A percentile compares a stretch with the other conserved stretches of the same genome.
phyloP scores from a whole-genome alignment of 2,329 filamentous ascomycete genomes.

The Epichloe bromicola region DNA sequence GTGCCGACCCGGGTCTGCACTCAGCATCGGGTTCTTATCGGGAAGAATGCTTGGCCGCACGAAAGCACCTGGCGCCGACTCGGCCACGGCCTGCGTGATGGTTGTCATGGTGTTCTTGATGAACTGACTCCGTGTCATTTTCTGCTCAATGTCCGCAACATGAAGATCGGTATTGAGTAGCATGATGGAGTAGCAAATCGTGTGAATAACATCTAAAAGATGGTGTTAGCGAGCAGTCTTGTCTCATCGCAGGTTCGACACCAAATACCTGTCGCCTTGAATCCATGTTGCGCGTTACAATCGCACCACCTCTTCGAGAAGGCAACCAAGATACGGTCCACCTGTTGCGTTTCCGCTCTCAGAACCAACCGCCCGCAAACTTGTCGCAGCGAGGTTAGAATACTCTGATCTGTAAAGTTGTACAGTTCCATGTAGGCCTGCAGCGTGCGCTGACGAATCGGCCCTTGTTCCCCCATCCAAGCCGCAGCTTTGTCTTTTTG shows the following conservation, averaged over 20 bases:
- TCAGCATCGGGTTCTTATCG: constrained; percentile 22
- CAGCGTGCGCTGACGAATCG: constrained; percentile 43
- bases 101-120: constrained; percentile 94
- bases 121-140: constrained; percentile 92
- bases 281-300: constrained; percentile 86
- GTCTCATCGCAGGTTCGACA: constrained; percentile 15
- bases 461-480: constrained; percentile 71
- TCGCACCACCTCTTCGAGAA: constrained; percentile 86
- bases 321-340: constrained; percentile 83
- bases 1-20: constrained; percentile 19
- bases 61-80: constrained; percentile 57
- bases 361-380: constrained; percentile 73
- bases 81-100: constrained; percentile 61
- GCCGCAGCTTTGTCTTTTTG: constrained; percentile 68
- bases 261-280: constrained; percentile 62
- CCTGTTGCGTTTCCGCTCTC: constrained; percentile 88
- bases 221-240: neutral
- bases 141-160: constrained; percentile 84
- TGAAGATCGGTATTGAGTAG: constrained; percentile 94
- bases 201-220: constrained; percentile 70
- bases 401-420: constrained; percentile 70
- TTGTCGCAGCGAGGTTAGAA: constrained; percentile 63
- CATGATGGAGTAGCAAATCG: constrained; percentile 91
- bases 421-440: constrained; percentile 86
- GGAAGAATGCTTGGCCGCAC: constrained; percentile 45